Evolutionary conservation across 208 protist species (phyloP), one percentile per base, ranked within the genome.

Genomic region (Crithidia acanthocephali): DNA sequence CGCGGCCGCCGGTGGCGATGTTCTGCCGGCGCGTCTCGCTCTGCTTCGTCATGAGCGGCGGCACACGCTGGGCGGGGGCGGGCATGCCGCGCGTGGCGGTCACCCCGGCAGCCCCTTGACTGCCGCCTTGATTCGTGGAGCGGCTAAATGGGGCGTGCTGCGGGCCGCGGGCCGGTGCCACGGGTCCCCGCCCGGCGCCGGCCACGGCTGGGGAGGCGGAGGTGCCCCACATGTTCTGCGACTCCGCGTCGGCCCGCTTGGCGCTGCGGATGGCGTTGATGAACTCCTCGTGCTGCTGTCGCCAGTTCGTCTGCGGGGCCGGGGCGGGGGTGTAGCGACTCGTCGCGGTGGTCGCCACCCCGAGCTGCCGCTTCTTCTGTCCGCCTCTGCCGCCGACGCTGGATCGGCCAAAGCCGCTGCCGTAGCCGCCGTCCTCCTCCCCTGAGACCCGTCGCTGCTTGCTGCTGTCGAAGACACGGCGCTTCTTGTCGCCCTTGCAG

Each of bases 241-340:
- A 60, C 50, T 76, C 63, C 6, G 56, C 37, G 67, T 75, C 72
- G 0, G 74, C 60, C 51, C 69, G 60, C 51, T 72, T 85, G 6
- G 85, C 85, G 52, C 69, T 75, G 33, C 90, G 84, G 30, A 98
- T 88, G 1, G 91, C 87, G 11, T 83, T 53, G 22, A 95, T 88
- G 74, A 98, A 96, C 52, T 97, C 90, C 48, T 91, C 87, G 74
- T 98, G 95, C 63, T 96, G 79, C 70, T 93, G 74, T 5, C 91
- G 80, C 93, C 95, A 98, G 52, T 75, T 90, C 13, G 87, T 91
- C 28, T 75, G 67, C 9, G 84, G 82, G 20, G 80, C 62, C 2
- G 81, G 72, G 0, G 73, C 73, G 30, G 79, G 62, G 23, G 63
- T 65, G 61, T 76, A 79, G 58, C 37, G 37, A 16, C 69, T 79